A percentile compares a stretch with the other conserved stretches of the same genome.
Conservation (phyloP, 2,329 filamentous ascomycete species). For the Fusarium temperatum region DNA sequence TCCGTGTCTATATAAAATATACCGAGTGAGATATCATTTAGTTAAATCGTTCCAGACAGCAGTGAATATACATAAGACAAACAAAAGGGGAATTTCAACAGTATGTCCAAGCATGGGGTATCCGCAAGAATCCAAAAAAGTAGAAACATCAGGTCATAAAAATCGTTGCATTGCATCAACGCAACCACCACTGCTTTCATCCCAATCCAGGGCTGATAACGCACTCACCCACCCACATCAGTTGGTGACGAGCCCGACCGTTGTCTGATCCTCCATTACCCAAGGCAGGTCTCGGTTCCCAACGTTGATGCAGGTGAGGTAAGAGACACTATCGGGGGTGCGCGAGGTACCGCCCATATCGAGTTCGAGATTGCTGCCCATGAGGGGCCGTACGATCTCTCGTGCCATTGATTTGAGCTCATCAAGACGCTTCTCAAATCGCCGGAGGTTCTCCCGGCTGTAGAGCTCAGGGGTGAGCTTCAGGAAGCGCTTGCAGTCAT, state of each 20-base stretch:
- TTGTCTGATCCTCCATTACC: slow-evolving; percentile 50
- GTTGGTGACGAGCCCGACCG: slow-evolving; percentile 20
- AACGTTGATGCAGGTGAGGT: slow-evolving; percentile 62
- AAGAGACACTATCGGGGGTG: slow-evolving; percentile 55
- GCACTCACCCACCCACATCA: slow-evolving; percentile 8
- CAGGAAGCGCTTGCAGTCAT: slow-evolving; percentile 90
- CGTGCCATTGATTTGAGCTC: slow-evolving; percentile 87
- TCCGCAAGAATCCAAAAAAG: slow-evolving; percentile 35
- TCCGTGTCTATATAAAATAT: slow-evolving; percentile 25
- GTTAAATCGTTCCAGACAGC: slow-evolving; percentile 7
- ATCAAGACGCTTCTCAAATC: slow-evolving; percentile 87
- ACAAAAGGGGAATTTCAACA: slow-evolving; percentile 30
- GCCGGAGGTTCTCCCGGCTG: slow-evolving; percentile 82
- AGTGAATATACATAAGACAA: slow-evolving; percentile 26
- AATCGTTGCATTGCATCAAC: slow-evolving; percentile 35
- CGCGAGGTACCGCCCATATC: slow-evolving; percentile 64
- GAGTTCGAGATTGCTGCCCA: slow-evolving; percentile 85
- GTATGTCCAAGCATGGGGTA: slow-evolving; percentile 36
- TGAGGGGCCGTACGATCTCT: slow-evolving; percentile 84
- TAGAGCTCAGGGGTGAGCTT: slow-evolving; percentile 86
- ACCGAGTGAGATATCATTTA: slow-evolving; percentile 1
- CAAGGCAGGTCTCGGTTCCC: slow-evolving; percentile 61
- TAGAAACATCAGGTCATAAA: slow-evolving; percentile 35
- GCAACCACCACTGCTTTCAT: slow-evolving; percentile 11
- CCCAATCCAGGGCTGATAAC: not conserved